Base-by-base conservation (phyloP, 2,329 filamentous ascomycete species). In the Aspergillus ochraceoroseus region DNA sequence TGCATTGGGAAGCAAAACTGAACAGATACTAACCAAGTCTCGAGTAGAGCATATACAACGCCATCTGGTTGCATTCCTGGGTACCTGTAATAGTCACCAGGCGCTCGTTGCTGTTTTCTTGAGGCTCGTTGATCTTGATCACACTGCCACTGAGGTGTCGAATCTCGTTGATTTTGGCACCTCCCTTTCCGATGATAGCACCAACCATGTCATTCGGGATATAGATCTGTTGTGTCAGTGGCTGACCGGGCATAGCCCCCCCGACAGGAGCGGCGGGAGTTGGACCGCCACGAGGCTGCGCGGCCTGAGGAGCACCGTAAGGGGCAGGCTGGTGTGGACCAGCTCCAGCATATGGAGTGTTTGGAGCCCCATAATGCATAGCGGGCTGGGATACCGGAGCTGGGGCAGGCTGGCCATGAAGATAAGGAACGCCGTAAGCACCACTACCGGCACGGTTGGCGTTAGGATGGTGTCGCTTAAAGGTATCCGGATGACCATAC, bases 171-270 rank as follows among this genome's bases (percentile, higher is more conserved):
- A 98, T 98, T 78, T 98, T 98, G 41, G 88, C 86, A 51, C 92
- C 92, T 47, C 92, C 92, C 71, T 98, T 98, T 59, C 92, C 92
- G 56, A 98, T 98, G 58, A 98, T 98, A 41, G 92, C 92, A 49
- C 92, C 92, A 38, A 98, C 92, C 92, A 98, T 96, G 61, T 98
- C 92, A 63, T 98, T 98, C 43, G 92, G 92, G 56, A 98, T 98
- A 70, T 85, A 98, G 53, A 98, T 98, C 68, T 98, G 92, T 68
- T 98, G 92, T 2, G 92, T 98, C 59, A 96, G 74, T 35, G 89
- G 87, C 50, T 87, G 83, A 36, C 86, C 87, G 27, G 85, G 82
- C 57, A 89, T 75, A 68, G 80, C 79, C 12, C 79, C 79, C 49
- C 82, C 79, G 70, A 88, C 83, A 6, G 87, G 84, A 58, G 63